A percentile compares a stretch with the other conserved stretches of the same genome.
These are phyloP conservation scores for Kwoniella mangroviensis DNA, from an alignment of 768 basidiomycete species.

Conservation along the genomic window DNA sequence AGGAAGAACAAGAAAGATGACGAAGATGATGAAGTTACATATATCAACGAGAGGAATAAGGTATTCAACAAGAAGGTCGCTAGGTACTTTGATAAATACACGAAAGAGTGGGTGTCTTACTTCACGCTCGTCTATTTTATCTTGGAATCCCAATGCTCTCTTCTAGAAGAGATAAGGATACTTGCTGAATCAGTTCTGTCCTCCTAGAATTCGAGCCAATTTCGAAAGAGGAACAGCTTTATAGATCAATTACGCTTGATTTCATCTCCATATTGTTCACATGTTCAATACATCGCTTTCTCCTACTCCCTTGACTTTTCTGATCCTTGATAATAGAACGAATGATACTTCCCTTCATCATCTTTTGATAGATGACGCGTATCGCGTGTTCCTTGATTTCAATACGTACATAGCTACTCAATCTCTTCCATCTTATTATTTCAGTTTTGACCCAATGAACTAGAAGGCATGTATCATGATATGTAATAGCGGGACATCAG, in stretches of 20 bases:
- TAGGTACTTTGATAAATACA: conserved; percentile 96
- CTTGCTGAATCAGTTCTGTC: conserved; percentile 13
- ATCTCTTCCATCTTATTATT: background rate
- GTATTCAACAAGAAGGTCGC: conserved; percentile 97
- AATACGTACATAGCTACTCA: no score
- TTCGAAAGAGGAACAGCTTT: conserved; percentile 97
- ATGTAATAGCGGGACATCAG: background rate
- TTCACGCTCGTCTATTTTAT: background rate
- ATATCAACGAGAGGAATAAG: conserved; percentile 97
- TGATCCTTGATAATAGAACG: no score
- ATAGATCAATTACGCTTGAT: conserved; percentile 53
- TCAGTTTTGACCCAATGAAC: background rate
- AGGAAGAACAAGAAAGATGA: conserved; percentile 88
- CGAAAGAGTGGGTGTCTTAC: conserved; percentile 65
- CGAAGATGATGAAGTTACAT: conserved; percentile 93
- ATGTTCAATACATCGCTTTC: no score
- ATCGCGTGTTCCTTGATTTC: background rate
- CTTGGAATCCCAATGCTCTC: background rate
- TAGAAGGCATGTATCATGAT: background rate
- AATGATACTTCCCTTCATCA: no score
- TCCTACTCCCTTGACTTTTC: no score
- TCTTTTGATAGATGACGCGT: no score
- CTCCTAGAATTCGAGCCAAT: conserved; percentile 75
- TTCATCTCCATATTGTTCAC: background rate
- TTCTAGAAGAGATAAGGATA: background rate